Base-by-base conservation (phyloP, 2,329 filamentous ascomycete species). In the Arthrobotrys iridis region DNA sequence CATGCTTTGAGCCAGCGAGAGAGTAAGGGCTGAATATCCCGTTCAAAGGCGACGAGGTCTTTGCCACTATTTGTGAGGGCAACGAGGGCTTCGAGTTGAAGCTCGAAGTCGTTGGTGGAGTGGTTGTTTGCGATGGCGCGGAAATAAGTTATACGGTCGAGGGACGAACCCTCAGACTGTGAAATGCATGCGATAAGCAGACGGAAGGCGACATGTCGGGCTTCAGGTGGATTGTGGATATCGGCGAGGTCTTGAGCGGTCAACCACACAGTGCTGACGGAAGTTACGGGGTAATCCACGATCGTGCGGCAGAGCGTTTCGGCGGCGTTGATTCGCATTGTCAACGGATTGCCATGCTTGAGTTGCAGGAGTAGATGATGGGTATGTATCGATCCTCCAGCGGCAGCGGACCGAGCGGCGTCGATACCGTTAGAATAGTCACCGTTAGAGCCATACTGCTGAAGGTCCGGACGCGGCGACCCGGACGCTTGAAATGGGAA, bases 141-240 rank as follows among this genome's bases (percentile, higher is more conserved):
- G 78, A 90, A 91, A 79, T 88, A 90, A 77, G 89, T 87, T 77
- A 86, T 85, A 52, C 89, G 86, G 81, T 91, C 89, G 28, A 90
- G 84, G 77, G 89, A 88, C n/a, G 88, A 89, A 4, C 88, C 87
- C 4, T 86, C 85, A 3, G 84, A 82, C 79, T 90, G 87, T 78
- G 88, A 87, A 67, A 88, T 88, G 79, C 89, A 91, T 79, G 89
- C 88, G 24, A 86, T 87, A 45, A 91, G 82, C 8, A 91, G 85
- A 77, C 88, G 87, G 86, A 89, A 91, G 15, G 88, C 89, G n/a
- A 87, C 86, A 55, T 83, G 82, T 24, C 89, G 86, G 77, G 86
- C 85, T 26, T 84, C 81, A 3, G 80, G 80, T n/a, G 87, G 81
- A 64, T 89, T 89, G 20, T 82, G 81, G 4, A 85, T 82, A 26